Evolutionary conservation across 352 stramenopile genomes (phyloP).

Genomic region (Pythium volutum): DNA sequence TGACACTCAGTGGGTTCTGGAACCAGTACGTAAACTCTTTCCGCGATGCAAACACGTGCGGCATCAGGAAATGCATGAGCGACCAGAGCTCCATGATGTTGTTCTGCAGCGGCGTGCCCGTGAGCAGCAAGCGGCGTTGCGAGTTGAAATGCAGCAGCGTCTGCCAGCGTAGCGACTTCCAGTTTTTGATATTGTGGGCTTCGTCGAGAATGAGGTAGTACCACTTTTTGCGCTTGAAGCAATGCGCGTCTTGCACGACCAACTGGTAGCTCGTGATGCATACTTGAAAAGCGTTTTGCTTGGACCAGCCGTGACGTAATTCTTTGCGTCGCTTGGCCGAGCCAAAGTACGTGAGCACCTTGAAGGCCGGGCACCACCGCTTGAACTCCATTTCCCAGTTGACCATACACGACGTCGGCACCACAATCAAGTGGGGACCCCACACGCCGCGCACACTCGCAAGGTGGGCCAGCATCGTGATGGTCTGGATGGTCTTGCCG

Average conservation of each 20-base stretch:
- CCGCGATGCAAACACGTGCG: constrained; percentile 91
- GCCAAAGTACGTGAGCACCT: constrained; percentile 99
- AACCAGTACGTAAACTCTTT: constrained; percentile 99
- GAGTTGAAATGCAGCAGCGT: constrained; percentile 98
- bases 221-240: constrained; percentile 98
- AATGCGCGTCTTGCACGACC: constrained; percentile 95
- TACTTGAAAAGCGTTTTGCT: constrained; percentile 95
- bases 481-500: constrained; percentile 99
- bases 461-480: constrained; percentile 95
- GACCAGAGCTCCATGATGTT: constrained; percentile 98
- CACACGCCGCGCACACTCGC: constrained; percentile 90
- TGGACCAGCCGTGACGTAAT: constrained; percentile 93
- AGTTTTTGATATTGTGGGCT: constrained; percentile 99
- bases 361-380: constrained; percentile 95
- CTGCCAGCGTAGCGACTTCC: constrained; percentile 97
- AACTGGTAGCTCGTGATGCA: constrained; percentile 99
- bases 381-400: constrained; percentile 99
- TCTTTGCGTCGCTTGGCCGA: constrained; percentile 94
- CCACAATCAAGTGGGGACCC: constrained; percentile 98
- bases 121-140: constrained; percentile 90
- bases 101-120: constrained; percentile 97
- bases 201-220: constrained; percentile 99
- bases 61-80: constrained; percentile 98
- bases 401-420: constrained; percentile 97
- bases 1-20: constrained; percentile 91